Evolutionary conservation across 1,284 basidiomycete genomes (phyloP).

Genomic region (Butyriboletus regius): DNA sequence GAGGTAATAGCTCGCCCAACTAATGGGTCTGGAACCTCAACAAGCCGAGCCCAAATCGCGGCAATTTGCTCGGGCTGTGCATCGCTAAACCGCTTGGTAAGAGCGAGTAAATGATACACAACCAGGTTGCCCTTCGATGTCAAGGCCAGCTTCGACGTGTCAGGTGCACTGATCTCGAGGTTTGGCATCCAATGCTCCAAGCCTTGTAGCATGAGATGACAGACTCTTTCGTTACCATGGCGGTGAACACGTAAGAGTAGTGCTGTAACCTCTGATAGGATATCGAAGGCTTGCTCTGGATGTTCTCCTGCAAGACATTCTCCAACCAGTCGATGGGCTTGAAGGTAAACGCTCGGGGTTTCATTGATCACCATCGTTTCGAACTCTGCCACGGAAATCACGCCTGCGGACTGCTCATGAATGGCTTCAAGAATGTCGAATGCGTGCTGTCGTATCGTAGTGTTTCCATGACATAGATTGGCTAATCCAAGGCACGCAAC

Average conservation of each 20-base stretch:
- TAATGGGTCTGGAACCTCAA: conserved; percentile 59
- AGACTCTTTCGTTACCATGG: conserved; percentile 40
- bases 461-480: conserved; percentile 74
- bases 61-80: conserved; percentile 76
- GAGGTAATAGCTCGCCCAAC: conserved; percentile 77
- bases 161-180: conserved; percentile 49
- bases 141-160: conserved; percentile 31
- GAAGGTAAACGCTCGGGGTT: conserved; percentile 71
- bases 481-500: conserved; percentile 75
- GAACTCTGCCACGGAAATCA: conserved; percentile 61
- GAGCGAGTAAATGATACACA: conserved; percentile 76
- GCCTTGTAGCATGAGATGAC: conserved; percentile 60
- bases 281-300: conserved; percentile 58
- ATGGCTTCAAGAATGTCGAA: conserved; percentile 73
- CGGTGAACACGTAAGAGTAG: conserved; percentile 68
- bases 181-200: conserved; percentile 76
- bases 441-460: conserved; percentile 65
- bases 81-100: conserved; percentile 75
- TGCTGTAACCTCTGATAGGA: conserved; percentile 68
- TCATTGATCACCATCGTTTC: conserved; percentile 72
- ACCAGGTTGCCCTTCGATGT: conserved; percentile 58
- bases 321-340: conserved; percentile 72
- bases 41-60: conserved; percentile 73
- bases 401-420: conserved; percentile 56
- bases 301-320: conserved; percentile 77